Percentiles rank a stretch among this genome's conserved stretches.
phyloP scores from a whole-genome alignment of 441 rosid species.

The Sinapis alba region DNA sequence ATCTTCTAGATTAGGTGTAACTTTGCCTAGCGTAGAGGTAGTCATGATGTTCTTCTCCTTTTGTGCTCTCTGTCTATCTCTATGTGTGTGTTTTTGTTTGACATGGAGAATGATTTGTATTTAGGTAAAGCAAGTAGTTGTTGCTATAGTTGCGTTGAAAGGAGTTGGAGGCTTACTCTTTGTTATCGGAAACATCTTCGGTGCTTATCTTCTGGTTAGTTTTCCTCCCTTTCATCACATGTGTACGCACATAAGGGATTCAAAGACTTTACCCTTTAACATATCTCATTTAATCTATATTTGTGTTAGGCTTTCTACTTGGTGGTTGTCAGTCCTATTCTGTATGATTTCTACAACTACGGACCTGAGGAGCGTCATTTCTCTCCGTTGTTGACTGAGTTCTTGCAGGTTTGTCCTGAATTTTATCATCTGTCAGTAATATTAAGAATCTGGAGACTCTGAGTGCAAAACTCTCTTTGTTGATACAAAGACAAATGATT shows the following conservation, averaged over 20 bases:
- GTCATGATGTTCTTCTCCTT: neutral
- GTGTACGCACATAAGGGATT: neutral
- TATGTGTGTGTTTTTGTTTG: neutral
- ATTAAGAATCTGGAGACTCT: neutral
- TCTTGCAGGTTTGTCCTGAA: constrained; percentile 51
- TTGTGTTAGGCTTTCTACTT: constrained; percentile 61
- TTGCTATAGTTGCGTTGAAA: constrained; percentile 52
- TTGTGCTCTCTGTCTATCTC: neutral
- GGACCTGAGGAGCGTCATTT: constrained; percentile 57
- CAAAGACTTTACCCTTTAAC: neutral
- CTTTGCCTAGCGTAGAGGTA: constrained; percentile 61
- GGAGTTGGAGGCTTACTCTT: constrained; percentile 72
- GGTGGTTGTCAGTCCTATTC: constrained; percentile 53
- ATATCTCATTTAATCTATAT: neutral
- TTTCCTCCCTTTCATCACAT: constrained; percentile 10
- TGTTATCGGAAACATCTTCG: constrained; percentile 65
- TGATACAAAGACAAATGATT: too few relatives aligned
- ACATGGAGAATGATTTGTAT: constrained; percentile 5
- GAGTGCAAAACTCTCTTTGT: too few relatives aligned
- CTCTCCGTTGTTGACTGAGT: constrained; percentile 53
- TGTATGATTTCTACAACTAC: constrained; percentile 79
- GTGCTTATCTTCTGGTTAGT: constrained; percentile 75
- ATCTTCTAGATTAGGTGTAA: constrained; percentile 50
- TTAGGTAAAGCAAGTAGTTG: constrained; percentile 54
- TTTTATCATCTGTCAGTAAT: neutral